Base-by-base conservation (phyloP, 202 grass and related monocot genomes). In the Zizania palustris region DNA sequence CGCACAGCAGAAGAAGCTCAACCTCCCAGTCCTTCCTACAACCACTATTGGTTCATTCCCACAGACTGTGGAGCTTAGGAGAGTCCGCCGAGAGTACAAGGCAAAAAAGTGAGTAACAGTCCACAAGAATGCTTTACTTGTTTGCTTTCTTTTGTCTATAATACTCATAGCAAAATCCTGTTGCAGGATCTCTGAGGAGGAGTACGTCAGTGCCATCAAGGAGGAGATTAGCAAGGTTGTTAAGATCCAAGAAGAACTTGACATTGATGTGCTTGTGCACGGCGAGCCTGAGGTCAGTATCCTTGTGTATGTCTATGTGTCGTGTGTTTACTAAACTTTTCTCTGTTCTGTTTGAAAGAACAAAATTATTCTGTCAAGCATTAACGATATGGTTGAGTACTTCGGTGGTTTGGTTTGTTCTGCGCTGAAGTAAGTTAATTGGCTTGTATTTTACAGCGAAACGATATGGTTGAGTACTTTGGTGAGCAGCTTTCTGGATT, bases 401-500 rank as follows among this genome's bases (percentile, higher is more conserved):
- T 28, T 28, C 2, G 28, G 28, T 28, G 28, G 28, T 28, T 28
- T 28, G 28, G 28, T 28, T 28, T 28, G 28, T 28, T 28, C 28
- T 28, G 28, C 28, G 2, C 28, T 28, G 28, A 28, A 28, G 28
- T 45, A 73, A 55, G 46, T 69, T 13, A 54, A 45, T 64, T 15
- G 34, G 11, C 76, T 5, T 68, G 53, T 59, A 74, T 80, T 15
- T 77, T 85, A 78, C 87, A 97, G 94, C 92, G 91, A 80, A 94
- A 97, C 43, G 94, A 97, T 76, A 97, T 97, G 94, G 94, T 97
- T 83, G 94, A 97, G 76, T 97, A 97, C 86, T 97, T 97, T 0
- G 94, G 94, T 45, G 94, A 97, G 77, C 94, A 97, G 84, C 63
- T 97, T 51, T 97, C 91, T 67, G 94, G 95, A 53, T 97, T 97